Base-by-base conservation (phyloP, 2,329 filamentous ascomycete genomes). In the Xylaria sp. region DNA sequence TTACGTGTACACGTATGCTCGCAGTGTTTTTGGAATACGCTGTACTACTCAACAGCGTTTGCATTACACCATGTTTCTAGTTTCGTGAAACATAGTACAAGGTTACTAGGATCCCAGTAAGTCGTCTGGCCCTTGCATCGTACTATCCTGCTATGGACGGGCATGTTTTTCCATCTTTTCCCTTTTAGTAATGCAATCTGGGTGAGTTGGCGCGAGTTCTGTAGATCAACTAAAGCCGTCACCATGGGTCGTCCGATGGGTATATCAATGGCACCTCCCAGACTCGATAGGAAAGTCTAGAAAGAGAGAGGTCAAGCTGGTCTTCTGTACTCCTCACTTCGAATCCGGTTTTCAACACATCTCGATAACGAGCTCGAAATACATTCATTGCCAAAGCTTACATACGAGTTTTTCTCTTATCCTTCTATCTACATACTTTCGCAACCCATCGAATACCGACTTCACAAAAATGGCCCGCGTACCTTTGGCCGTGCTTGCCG, bases 381-480 rank as follows among this genome's bases (percentile, higher is more conserved):
- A 54, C 40, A 21, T 37, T 60, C 42, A 28, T 52, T 28, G 21
- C 37, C 52, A 47, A 4, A 31, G 28, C 28, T n/a, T 31, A 31
- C 28, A 31, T 31, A 31, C 28, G 9, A 31, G 5, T 31, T 9
- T 4, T 31, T 31, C 28, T 4, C 28, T 31, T n/a, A 15, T 31
- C 38, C 21, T 19, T 55, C 23, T 46, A 28, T n/a, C 52, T 45
- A 15, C 23, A 52, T 31, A 17, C 35, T 31, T 40, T 3, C 8
- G 35, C 14, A 47, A n/a, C n/a, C n/a, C 23, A 55, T 47, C 40
- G 38, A 46, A 49, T 25, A 61, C 14, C 35, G 12, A 31, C n/a
- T 14, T 35, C 6, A 11, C 37, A 40, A 60, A 59, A 35, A 68
- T 68, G 66, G 64, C 52, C 17, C 66, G 64, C 23, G 42, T 67